Evolutionary conservation across 1,139 yeast species (phyloP), one percentile per base, ranked within the genome.

Genomic region (Blastobotrys ciferrii): DNA sequence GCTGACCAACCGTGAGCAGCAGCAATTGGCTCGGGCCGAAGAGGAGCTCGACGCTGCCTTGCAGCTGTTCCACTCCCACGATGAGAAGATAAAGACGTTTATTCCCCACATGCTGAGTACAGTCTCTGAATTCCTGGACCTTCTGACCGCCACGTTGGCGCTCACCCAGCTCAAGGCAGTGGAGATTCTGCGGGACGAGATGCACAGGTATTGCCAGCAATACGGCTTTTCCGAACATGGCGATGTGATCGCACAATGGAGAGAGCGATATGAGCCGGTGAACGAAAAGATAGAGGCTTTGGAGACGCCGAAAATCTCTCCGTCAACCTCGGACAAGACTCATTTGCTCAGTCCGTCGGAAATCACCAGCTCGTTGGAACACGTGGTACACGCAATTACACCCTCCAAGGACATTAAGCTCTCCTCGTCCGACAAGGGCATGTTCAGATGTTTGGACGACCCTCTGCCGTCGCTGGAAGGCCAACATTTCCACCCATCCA

Each of bases 81-180:
- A 76, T 57, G 70, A 68, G 19, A 74, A 72, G 53, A 61, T 74
- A 28, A 69, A 70, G 52, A 55, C 70, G 4, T 58, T 69, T 2
- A 65, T 80, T 18, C 85, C 85, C 1, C 76, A 73, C 51, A 66
- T 75, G 2, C 61, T 77, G 45, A 62, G 70, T 5, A 67, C 73
- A 37, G 61, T 80, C 49, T 80, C 80, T 31, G 84, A 80, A 60
- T 78, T 79, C 54, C 65, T 80, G 13, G 65, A 67, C 45, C 77
- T 66, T 4, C 55, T 69, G 43, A 58, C 70, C 1, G 49, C 69
- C 18, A 58, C 59, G 36, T 48, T 69, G 32, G 66, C 62, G 40
- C 52, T 63, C 46, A 59, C 64, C 4, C 63, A 67, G 47, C 52
- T 62, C 33, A 51, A 56, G 28, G 55, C 64, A 12, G 47, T 59